Evolutionary conservation across 345 rosid species (phyloP).

Genomic region (Acer yangbiense): DNA sequence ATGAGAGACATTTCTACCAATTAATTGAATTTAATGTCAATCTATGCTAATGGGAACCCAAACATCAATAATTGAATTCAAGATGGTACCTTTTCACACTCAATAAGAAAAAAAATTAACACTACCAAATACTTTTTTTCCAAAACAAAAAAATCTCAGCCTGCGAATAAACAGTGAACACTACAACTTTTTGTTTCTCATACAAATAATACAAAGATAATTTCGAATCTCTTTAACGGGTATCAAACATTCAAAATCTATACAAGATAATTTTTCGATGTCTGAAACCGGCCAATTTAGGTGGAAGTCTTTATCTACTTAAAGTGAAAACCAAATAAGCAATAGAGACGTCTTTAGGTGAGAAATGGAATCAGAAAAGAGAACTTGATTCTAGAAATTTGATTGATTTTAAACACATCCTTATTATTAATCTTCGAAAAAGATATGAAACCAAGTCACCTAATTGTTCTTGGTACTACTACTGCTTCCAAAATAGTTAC

Average conservation of each 20-base stretch:
- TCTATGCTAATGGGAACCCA: neutral
- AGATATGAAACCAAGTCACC: neutral
- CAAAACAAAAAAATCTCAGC: neutral
- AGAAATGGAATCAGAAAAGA: no score
- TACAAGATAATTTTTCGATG: neutral
- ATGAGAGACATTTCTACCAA: no score
- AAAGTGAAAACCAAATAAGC: neutral
- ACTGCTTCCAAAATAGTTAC: neutral
- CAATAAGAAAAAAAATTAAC: neutral
- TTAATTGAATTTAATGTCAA: neutral
- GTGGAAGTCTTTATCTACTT: neutral
- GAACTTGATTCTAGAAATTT: no score
- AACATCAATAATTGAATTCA: neutral
- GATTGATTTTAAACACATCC: no score
- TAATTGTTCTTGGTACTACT: neutral
- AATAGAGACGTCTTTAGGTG: no score
- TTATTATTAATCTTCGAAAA: neutral
- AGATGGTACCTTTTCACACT: neutral
- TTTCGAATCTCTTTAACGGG: neutral
- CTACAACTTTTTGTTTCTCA: neutral
- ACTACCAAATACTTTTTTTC: no score
- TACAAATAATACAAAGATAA: neutral
- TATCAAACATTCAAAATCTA: no score
- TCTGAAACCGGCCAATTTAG: neutral
- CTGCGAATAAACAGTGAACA: neutral